These are phyloP conservation scores for Lotmaria passim DNA, from an alignment of 208 protist species.

Conservation along the genomic window DNA sequence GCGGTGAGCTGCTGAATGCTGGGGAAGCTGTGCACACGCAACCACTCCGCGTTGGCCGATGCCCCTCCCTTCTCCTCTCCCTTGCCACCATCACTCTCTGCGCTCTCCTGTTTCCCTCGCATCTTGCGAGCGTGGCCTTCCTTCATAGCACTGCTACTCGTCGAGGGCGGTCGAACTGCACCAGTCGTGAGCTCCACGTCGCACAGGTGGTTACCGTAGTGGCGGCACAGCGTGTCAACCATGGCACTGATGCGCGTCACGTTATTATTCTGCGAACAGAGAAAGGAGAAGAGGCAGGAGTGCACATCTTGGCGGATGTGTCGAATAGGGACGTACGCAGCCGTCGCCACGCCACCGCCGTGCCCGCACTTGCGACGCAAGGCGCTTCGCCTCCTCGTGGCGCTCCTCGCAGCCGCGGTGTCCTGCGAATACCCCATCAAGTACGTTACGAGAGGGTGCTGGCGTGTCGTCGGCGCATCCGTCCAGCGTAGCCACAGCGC, in stretches of 20 bases:
- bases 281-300: conserved; percentile 74
- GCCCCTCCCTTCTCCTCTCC: too few relatives aligned
- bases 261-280: conserved; percentile 89
- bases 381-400: background rate
- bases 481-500: conserved; percentile 66
- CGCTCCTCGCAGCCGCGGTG: background rate
- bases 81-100: too few relatives aligned
- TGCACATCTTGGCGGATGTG: conserved; percentile 75
- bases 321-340: conserved; percentile 39
- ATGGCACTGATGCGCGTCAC: conserved; percentile 73
- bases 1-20: conserved; percentile 43
- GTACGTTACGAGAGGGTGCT: conserved; percentile 65
- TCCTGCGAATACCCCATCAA: conserved; percentile 17
- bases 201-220: conserved; percentile 65
- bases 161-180: conserved; percentile 19
- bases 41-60: conserved; percentile 25
- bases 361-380: background rate
- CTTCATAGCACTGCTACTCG: background rate
- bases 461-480: conserved; percentile 40
- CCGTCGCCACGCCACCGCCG: background rate
- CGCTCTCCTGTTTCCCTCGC: too few relatives aligned
- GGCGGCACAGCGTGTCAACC: conserved; percentile 46
- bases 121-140: too few relatives aligned
- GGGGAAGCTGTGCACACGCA: conserved; percentile 59
- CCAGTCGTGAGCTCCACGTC: conserved; percentile 45